Conservation (phyloP, 1,284 basidiomycete genomes). For the Phaffia rhodozyma region DNA sequence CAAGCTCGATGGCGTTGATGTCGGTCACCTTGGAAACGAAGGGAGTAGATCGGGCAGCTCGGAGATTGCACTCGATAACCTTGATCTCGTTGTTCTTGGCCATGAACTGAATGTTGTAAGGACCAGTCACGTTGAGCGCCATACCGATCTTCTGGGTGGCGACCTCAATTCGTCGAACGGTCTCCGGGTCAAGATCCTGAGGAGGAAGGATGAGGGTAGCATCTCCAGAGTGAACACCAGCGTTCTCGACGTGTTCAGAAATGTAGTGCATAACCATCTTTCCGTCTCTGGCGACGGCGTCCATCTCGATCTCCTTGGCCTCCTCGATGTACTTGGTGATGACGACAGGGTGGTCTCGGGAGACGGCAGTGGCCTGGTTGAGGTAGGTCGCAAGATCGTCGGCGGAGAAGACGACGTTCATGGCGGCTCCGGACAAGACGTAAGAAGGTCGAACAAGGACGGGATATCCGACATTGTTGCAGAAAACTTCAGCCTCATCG, state of each 20-base stretch:
- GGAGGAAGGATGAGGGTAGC: constrained; percentile 96
- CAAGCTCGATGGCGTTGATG: constrained; percentile 94
- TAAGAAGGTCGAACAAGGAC: constrained; percentile 96
- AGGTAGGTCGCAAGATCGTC: constrained; percentile 87
- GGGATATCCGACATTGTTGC: constrained; percentile 82
- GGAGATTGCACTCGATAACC: constrained; percentile 98
- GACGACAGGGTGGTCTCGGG: constrained; percentile 93
- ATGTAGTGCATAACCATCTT: constrained; percentile 99
- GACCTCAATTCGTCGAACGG: constrained; percentile 88
- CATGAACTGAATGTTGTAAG: constrained; percentile 99
- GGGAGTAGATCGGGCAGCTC: constrained; percentile 95
- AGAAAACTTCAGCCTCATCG: constrained; percentile 77
- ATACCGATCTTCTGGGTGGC: constrained; percentile 95
- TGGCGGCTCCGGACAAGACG: constrained; percentile 93
- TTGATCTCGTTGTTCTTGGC: constrained; percentile 99
- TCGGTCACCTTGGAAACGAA: constrained; percentile 98
- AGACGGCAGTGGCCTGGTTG: constrained; percentile 90
- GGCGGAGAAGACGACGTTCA: constrained; percentile 94
- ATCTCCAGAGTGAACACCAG: constrained; percentile 94
- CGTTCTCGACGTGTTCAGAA: constrained; percentile 99
- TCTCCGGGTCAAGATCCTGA: constrained; percentile 93
- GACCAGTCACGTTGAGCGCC: constrained; percentile 96
- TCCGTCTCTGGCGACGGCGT: constrained; percentile 91
- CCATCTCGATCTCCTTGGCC: constrained; percentile 99
- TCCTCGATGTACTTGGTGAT: constrained; percentile 99